phyloP scores from a whole-genome alignment of 331 rosid species.

The Dryas integrifolia region DNA sequence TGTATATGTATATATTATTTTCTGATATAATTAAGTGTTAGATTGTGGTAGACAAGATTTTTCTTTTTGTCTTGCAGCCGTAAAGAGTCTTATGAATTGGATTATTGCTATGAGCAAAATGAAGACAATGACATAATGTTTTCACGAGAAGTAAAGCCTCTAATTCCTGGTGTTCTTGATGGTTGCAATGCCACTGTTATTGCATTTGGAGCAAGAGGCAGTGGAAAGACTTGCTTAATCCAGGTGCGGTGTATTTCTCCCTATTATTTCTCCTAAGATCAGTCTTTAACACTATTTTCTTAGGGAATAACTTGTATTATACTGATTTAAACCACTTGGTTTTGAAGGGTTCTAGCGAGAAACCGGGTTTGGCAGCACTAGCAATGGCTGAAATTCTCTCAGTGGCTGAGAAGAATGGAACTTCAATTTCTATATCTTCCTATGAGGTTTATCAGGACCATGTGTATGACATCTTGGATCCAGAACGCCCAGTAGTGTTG shows the following conservation, averaged over 20 bases:
- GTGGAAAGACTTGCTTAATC: conserved; percentile 71
- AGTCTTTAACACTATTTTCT: neutral
- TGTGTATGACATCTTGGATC: conserved; percentile 66
- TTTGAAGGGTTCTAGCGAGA: conserved; percentile 73
- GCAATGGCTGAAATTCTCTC: conserved; percentile 59
- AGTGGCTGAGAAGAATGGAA: conserved; percentile 48
- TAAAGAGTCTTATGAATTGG: conserved; percentile 54
- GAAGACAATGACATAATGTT: conserved; percentile 58
- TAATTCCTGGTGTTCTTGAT: conserved; percentile 58
- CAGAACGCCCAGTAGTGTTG: conserved; percentile 49
- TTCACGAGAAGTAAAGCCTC: conserved; percentile 63
- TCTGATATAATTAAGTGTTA: neutral
- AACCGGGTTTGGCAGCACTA: conserved; percentile 65
- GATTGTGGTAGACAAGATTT: neutral
- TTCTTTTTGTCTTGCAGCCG: conserved; percentile 40
- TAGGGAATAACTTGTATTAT: neutral
- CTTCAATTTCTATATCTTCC: conserved; percentile 51
- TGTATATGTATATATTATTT: neutral
- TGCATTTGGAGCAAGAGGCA: conserved; percentile 79
- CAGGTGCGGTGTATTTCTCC: conserved; percentile 51
- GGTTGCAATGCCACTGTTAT: conserved; percentile 73
- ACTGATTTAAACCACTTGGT: conserved; percentile 4
- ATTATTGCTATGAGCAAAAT: conserved; percentile 55
- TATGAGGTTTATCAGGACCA: conserved; percentile 80
- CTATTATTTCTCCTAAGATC: neutral